Evolutionary conservation across 192 early-diverging fungal species (phyloP).

Genomic region (Gonapodya sp.): DNA sequence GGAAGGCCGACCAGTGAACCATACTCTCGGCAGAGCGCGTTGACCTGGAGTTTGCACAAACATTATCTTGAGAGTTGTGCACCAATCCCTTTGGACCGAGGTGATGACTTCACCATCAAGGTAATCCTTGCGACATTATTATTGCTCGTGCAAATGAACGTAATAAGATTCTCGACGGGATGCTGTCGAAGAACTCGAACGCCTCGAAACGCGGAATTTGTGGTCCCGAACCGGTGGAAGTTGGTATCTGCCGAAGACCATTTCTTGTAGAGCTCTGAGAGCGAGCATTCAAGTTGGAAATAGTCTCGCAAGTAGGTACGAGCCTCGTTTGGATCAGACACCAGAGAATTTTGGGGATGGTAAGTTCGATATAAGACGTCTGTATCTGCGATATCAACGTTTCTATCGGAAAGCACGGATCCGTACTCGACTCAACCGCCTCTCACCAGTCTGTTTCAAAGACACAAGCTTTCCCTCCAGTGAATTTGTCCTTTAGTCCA

Average conservation of each 20-base stretch:
- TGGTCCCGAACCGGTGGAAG: slow-evolving; percentile 45
- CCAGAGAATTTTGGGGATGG: slow-evolving; percentile 10
- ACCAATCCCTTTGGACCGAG: too few relatives aligned
- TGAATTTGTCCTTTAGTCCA: slow-evolving; percentile 30
- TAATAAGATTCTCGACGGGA: slow-evolving; percentile 75
- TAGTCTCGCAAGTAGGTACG: slow-evolving; percentile 58
- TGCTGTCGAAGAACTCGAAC: slow-evolving; percentile 74
- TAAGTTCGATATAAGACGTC: slow-evolving; percentile 18
- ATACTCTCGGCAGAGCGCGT: slow-evolving; percentile 29
- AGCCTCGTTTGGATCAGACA: slow-evolving; percentile 13
- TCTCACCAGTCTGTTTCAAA: slow-evolving; percentile 48
- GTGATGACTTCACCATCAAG: slow-evolving; percentile 58
- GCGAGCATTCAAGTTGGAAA: slow-evolving; percentile 67
- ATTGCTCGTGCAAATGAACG: slow-evolving; percentile 88
- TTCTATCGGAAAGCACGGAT: background rate
- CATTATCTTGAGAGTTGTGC: too few relatives aligned
- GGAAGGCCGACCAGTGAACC: slow-evolving; percentile 29
- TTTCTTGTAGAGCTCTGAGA: slow-evolving; percentile 41
- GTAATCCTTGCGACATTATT: slow-evolving; percentile 93
- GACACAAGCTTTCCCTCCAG: slow-evolving; percentile 47
- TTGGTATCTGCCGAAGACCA: slow-evolving; percentile 55
- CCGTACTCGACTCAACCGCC: background rate
- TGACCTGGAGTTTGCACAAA: slow-evolving; percentile 6
- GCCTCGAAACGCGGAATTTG: slow-evolving; percentile 34
- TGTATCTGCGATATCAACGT: slow-evolving; percentile 1